Evolutionary conservation across 1,139 yeast species (phyloP).

Genomic region (Pichia sp.): DNA sequence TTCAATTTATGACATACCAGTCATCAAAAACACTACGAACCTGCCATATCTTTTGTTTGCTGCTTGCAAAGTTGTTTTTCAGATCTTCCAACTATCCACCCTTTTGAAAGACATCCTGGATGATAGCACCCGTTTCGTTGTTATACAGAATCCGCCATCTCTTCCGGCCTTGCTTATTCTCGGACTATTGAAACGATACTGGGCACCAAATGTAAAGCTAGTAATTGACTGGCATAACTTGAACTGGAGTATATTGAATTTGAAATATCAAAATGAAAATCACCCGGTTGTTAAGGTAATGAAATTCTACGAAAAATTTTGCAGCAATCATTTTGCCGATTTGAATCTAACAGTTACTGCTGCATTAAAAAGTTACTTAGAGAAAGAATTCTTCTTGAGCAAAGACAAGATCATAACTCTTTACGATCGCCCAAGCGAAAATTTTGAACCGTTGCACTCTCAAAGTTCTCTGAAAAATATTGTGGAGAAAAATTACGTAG

Average conservation of each 20-base stretch:
- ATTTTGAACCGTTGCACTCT: constrained; percentile 50
- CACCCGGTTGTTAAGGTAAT: constrained; percentile 66
- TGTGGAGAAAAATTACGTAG: constrained; percentile 29
- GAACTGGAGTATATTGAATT: constrained; percentile 76
- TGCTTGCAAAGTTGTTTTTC: constrained; percentile 53
- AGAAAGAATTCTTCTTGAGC: constrained; percentile 48
- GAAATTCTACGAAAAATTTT: constrained; percentile 50
- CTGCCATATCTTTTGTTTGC: constrained; percentile 62
- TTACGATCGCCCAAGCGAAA: constrained; percentile 73
- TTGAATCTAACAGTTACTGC: constrained; percentile 78
- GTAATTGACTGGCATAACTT: constrained; percentile 96
- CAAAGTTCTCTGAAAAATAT: constrained; percentile 24
- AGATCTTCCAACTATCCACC: constrained; percentile 44
- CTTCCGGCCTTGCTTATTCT: constrained; percentile 73
- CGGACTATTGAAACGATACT: constrained; percentile 46
- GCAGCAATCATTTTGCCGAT: constrained; percentile 56
- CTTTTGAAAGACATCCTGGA: constrained; percentile 56
- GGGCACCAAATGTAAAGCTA: constrained; percentile 57
- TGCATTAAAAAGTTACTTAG: constrained; percentile 62
- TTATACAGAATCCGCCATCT: constrained; percentile 92
- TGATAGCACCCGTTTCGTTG: constrained; percentile 51
- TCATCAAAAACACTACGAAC: constrained; percentile 39
- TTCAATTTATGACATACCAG: constrained; percentile 44
- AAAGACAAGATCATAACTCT: constrained; percentile 42
- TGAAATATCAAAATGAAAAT: constrained; percentile 49